A percentile compares a stretch with the other conserved stretches of the same genome.
These are phyloP conservation scores for Nemania sp. DNA, from an alignment of 2,329 filamentous ascomycete species.

Conservation along the genomic window DNA sequence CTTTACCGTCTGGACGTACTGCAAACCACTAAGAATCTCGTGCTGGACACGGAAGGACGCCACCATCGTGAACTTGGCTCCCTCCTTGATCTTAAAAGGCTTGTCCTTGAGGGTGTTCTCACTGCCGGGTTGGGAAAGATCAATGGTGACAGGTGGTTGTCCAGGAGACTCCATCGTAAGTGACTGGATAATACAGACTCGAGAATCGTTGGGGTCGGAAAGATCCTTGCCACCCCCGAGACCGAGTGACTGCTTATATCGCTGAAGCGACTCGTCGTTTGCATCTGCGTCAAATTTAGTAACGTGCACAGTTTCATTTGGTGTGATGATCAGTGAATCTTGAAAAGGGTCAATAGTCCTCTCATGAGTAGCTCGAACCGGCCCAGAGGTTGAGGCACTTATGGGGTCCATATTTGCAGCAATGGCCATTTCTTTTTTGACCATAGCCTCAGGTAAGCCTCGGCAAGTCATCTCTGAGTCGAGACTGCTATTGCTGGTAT, in stretches of 20 bases:
- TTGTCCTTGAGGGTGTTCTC: conserved; percentile 85
- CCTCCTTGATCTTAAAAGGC: conserved; percentile 98
- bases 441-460: conserved; percentile 40
- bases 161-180: conserved; percentile 89
- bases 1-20: conserved; percentile 96
- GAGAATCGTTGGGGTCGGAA: conserved; percentile 82
- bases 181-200: conserved; percentile 92
- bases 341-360: conserved; percentile 24
- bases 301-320: conserved; percentile 29
- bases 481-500: conserved; percentile 35
- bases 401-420: conserved; percentile 3
- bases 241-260: conserved; percentile 97
- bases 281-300: conserved; percentile 59
- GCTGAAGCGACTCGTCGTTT: conserved; percentile 92
- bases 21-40: conserved; percentile 92
- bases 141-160: conserved; percentile 87
- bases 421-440: conserved; percentile 20
- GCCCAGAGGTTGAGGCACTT: conserved; percentile 3
- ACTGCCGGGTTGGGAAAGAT: conserved; percentile 80
- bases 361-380: conserved; percentile 2
- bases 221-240: conserved; percentile 79
- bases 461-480: conserved; percentile 46
- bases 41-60: conserved; percentile 96
- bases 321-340: conserved; percentile 17
- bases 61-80: conserved; percentile 92